phyloP scores from a whole-genome alignment of 2,329 filamentous ascomycete species.

The Fusarium ambrosium region DNA sequence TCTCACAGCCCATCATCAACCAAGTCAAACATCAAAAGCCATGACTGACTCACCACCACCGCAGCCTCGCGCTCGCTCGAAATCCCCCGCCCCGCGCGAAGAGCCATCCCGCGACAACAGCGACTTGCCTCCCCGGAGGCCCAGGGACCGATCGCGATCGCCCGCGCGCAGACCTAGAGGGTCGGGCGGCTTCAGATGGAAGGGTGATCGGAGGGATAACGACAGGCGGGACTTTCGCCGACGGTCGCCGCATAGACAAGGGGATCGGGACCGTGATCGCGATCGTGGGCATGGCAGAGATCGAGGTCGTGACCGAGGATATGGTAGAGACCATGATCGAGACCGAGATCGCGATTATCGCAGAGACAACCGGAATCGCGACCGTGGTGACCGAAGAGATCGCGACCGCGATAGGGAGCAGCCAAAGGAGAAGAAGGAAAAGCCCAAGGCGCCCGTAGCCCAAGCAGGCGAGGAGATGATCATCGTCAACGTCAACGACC shows the following conservation, averaged over 20 bases:
- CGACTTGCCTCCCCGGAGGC: slow-evolving; percentile 35
- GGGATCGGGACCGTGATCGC: slow-evolving; percentile 40
- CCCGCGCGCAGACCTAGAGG: slow-evolving; percentile 40
- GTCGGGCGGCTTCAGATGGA: slow-evolving; percentile 45
- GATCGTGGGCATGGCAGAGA: slow-evolving; percentile 34
- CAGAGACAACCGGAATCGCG: slow-evolving; percentile 42
- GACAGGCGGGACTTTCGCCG: slow-evolving; percentile 44
- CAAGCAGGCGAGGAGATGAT: slow-evolving; percentile 82
- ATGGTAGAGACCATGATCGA: slow-evolving; percentile 28
- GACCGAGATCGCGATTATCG: slow-evolving; percentile 40
- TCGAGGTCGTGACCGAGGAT: slow-evolving; percentile 12
- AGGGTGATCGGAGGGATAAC: slow-evolving; percentile 43
- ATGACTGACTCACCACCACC: slow-evolving; percentile 37
- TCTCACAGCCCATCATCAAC: background rate
- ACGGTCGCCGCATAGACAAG: slow-evolving; percentile 40
- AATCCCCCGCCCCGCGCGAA: slow-evolving; percentile 27
- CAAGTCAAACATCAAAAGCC: background rate
- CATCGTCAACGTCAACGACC: slow-evolving; percentile 92
- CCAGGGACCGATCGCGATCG: slow-evolving; percentile 44
- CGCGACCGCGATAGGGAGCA: slow-evolving; percentile 34
- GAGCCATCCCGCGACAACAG: slow-evolving; percentile 7
- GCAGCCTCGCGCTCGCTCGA: slow-evolving; percentile 34
- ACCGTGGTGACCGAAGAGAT: slow-evolving; percentile 28
- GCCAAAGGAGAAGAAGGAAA: slow-evolving; percentile 53
- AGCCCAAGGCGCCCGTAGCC: slow-evolving; percentile 53